Base-by-base conservation (phyloP, 805 yeast genomes). In the Lachancea kluyveri region DNA sequence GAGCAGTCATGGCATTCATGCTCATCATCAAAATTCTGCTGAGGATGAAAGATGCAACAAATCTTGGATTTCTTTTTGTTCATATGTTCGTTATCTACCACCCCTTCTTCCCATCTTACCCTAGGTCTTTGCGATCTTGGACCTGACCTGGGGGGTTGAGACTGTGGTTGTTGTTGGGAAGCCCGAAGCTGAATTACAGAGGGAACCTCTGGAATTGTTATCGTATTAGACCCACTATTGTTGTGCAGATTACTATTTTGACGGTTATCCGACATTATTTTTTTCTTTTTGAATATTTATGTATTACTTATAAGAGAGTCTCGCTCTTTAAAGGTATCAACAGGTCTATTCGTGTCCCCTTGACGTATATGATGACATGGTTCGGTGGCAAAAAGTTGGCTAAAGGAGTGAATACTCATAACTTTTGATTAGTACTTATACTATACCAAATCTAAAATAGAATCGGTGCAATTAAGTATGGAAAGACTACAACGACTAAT, bases 41-140 rank as follows among this genome's bases (percentile, higher is more conserved):
- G 77, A 35, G 96, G 92, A 65, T 88, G 81, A 65, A 75, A 83
- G 7, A 84, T 83, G 44, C 94, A 83, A 48, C 94, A 84, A n/a
- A 83, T 80, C 57, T 90, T 90, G 8, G 95, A 74, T 53, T 86
- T 87, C 64, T 92, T 92, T 62, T 75, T 84, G 50, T 80, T 72
- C 82, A 92, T 66, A 51, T 82, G 60, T 59, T 90, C 98, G 54
- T 90, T 90, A 55, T 90, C 97, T 4, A 92, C 68, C 3, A 85
- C 88, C 27, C 79, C 94, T 21, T 80, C 83, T 6, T 78, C 67
- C 96, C 96, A 90, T 31, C 76, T 67, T 0, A 90, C 96, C 24
- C 72, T 67, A 8, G 76, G 67, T 31, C 68, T 60, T 5, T 39
- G 31, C n/a, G 35, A 11, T 14, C 24, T 40, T 37, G 29, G 17